phyloP scores from a whole-genome alignment of 2,329 filamentous ascomycete genomes.

The Fusarium scirpi region DNA sequence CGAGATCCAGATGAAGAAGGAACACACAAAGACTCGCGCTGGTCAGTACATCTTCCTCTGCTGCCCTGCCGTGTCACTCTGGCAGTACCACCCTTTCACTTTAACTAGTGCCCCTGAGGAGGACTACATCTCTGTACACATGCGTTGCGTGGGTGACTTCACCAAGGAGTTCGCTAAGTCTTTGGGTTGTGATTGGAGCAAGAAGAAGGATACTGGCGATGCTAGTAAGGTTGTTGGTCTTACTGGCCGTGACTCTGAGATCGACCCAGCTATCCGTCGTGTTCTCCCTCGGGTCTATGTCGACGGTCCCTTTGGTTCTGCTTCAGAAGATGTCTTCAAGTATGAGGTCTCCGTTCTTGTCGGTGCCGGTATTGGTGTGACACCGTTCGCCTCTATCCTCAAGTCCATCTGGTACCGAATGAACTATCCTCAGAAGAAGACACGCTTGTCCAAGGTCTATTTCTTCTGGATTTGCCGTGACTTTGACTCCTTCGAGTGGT shows the following conservation, averaged over 20 bases:
- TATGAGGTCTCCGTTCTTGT: slow-evolving; percentile 84
- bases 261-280: slow-evolving; percentile 77
- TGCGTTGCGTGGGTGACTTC: slow-evolving; percentile 86
- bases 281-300: slow-evolving; percentile 84
- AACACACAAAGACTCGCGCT: slow-evolving; percentile 82
- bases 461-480: slow-evolving; percentile 95
- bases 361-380: slow-evolving; percentile 85
- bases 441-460: slow-evolving; percentile 85
- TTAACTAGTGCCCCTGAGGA: slow-evolving; percentile 89
- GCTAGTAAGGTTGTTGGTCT: slow-evolving; percentile 78
- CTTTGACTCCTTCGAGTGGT: slow-evolving; percentile 91
- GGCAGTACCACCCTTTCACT: slow-evolving; percentile 91
- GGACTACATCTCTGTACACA: slow-evolving; percentile 89
- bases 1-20: slow-evolving; percentile 93
- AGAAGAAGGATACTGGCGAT: slow-evolving; percentile 51
- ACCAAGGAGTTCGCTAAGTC: slow-evolving; percentile 76
- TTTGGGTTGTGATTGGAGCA: slow-evolving; percentile 80
- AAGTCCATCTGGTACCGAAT: slow-evolving; percentile 95
- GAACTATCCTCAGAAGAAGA: slow-evolving; percentile 86
- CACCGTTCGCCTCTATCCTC: slow-evolving; percentile 87
- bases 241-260: slow-evolving; percentile 66
- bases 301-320: slow-evolving; percentile 86
- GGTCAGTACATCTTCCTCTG: slow-evolving; percentile 92
- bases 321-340: slow-evolving; percentile 91
- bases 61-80: slow-evolving; percentile 86